These are phyloP conservation scores for Phtheirospermum japonicum DNA, from an alignment of 257 asterid genomes.

Conservation along the genomic window DNA sequence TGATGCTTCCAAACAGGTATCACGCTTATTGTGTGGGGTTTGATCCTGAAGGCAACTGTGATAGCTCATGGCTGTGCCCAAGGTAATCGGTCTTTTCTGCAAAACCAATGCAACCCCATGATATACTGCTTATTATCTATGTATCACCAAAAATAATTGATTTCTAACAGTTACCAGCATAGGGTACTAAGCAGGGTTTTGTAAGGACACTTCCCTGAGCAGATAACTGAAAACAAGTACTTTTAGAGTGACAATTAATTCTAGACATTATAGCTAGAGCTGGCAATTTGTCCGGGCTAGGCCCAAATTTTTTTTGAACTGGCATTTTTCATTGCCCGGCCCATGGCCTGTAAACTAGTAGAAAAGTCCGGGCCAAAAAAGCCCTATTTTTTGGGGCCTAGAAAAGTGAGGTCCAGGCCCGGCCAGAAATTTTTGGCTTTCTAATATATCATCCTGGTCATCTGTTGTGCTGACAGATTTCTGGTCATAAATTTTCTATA, in stretches of 20 bases:
- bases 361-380: too few species aligned
- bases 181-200: background rate
- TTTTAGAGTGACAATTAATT: constrained; percentile 7
- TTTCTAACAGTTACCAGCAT: constrained; percentile 1
- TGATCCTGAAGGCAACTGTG: constrained; percentile 86
- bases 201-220: background rate
- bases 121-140: constrained; percentile 10
- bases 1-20: constrained; percentile 58
- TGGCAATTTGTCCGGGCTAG: too few species aligned
- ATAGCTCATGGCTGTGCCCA: constrained; percentile 93
- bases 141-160: constrained; percentile 13
- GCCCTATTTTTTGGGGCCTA: too few species aligned
- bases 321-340: too few species aligned
- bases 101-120: constrained; percentile 3
- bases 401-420: too few species aligned
- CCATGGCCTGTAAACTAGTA: too few species aligned
- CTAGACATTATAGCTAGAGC: too few species aligned
- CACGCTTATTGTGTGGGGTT: constrained; percentile 98
- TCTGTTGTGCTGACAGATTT: constrained; percentile 14
- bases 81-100: constrained; percentile 50
- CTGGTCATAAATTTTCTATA: constrained; percentile 12
- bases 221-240: constrained; percentile 2
- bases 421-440: too few species aligned
- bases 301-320: too few species aligned
- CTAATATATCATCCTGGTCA: constrained; percentile 11